Percentiles rank a stretch among this genome's conserved stretches.
These are phyloP conservation scores for Trametes cingulata DNA, from an alignment of 768 basidiomycete species.

Conservation along the genomic window DNA sequence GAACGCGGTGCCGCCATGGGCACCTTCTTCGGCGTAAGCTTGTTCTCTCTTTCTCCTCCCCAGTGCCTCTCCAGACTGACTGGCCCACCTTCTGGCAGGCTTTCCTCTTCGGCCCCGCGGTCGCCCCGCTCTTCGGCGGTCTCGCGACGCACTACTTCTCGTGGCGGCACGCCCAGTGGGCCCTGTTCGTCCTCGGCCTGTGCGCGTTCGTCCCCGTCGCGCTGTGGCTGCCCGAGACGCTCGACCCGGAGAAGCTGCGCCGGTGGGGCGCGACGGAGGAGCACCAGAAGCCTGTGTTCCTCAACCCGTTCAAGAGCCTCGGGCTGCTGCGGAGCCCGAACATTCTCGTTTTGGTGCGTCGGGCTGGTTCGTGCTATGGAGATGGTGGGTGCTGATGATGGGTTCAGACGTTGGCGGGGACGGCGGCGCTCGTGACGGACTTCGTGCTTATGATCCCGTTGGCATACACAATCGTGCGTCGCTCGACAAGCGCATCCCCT, in stretches of 20 bases:
- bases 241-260: slow-evolving; percentile 54
- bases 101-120: slow-evolving; percentile 55
- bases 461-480: slow-evolving; percentile 63
- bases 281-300: slow-evolving; percentile 33
- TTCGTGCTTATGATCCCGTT: slow-evolving; percentile 56
- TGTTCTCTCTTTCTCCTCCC: no score
- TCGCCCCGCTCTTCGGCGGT: slow-evolving; percentile 64
- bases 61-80: neutral
- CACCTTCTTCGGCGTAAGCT: slow-evolving; percentile 52
- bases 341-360: slow-evolving; percentile 53
- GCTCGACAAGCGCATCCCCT: neutral
- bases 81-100: slow-evolving; percentile 37
- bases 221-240: slow-evolving; percentile 64
- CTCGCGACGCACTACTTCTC: slow-evolving; percentile 58
- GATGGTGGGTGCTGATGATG: neutral
- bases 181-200: slow-evolving; percentile 43
- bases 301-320: slow-evolving; percentile 62
- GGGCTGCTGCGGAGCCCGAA: slow-evolving; percentile 59
- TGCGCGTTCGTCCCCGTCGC: slow-evolving; percentile 42
- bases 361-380: no score
- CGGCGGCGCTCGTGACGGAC: slow-evolving; percentile 30
- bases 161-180: slow-evolving; percentile 62
- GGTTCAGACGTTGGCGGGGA: slow-evolving; percentile 44
- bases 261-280: slow-evolving; percentile 34
- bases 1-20: slow-evolving; percentile 63